Conservation (phyloP, 73 alveolate genomes). For the Paramecium sexaurelia region DNA sequence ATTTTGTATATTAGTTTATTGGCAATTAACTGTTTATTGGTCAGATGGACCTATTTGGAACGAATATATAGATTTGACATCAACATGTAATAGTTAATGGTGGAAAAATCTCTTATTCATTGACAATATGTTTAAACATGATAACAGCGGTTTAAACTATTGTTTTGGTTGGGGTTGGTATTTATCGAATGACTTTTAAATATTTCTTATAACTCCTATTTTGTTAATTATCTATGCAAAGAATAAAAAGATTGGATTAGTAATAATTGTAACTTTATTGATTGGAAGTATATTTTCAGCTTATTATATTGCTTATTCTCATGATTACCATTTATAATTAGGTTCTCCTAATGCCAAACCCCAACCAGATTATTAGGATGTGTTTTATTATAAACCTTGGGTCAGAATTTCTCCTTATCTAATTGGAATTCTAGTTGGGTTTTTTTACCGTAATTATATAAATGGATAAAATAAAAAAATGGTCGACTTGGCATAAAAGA, state of each 20-base stretch:
- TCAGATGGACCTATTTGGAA: conserved; percentile 76
- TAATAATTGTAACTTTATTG: not conserved
- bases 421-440: conserved; percentile 64
- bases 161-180: conserved; percentile 80
- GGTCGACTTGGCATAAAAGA: conserved; percentile 4
- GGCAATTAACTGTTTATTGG: conserved; percentile 55
- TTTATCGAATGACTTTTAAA: conserved; percentile 70
- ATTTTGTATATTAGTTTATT: conserved; percentile 36
- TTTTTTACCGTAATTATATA: conserved; percentile 65
- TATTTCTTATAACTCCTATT: conserved; percentile 65
- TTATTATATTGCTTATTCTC: not conserved
- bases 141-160: not conserved
- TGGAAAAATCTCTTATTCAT: conserved; percentile 72
- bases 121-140: conserved; percentile 65
- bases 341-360: conserved; percentile 41
- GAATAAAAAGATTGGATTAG: conserved; percentile 58
- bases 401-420: conserved; percentile 70
- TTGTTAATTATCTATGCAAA: conserved; percentile 46
- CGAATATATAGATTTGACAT: not conserved
- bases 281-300: conserved; percentile 35
- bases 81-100: conserved; percentile 63
- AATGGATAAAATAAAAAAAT: not conserved
- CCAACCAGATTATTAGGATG: conserved; percentile 57
- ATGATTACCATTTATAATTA: conserved; percentile 23
- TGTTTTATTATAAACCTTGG: conserved; percentile 70